Percentiles rank a stretch among this genome's conserved stretches.
Evolutionary conservation across 768 basidiomycete species (phyloP).

Genomic region (Hydnomerulius pinastri): DNA sequence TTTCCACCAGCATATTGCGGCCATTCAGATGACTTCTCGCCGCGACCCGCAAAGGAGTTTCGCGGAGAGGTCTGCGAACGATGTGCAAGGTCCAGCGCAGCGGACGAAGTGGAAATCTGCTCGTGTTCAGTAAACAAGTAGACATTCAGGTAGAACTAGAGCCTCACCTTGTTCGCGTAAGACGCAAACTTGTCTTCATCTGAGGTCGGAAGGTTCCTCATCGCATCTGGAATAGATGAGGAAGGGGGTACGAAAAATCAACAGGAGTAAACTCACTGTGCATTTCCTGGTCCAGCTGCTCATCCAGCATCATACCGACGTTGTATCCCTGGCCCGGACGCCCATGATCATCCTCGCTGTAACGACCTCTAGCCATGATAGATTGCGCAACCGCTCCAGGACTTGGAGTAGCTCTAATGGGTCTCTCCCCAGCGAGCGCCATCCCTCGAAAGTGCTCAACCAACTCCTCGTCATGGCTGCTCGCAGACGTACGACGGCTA

Average conservation of each 20-base stretch:
- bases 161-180: conserved; percentile 63
- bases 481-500: conserved; percentile 86
- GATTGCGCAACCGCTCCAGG: conserved; percentile 54
- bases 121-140: conserved; percentile 1
- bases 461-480: conserved; percentile 82
- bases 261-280: conserved; percentile 63
- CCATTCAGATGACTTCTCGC: conserved; percentile 89
- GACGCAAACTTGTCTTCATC: conserved; percentile 85
- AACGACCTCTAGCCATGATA: conserved; percentile 53
- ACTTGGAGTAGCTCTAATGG: conserved; percentile 55
- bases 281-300: conserved; percentile 93
- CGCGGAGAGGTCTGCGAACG: conserved; percentile 80
- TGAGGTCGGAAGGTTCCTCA: conserved; percentile 83
- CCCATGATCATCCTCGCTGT: conserved; percentile 58
- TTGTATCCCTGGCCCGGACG: conserved; percentile 69
- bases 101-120: conserved; percentile 84
- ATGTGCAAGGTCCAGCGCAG: conserved; percentile 90
- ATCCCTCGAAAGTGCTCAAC: conserved; percentile 75
- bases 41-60: conserved; percentile 55
- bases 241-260: conserved; percentile 10
- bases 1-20: conserved; percentile 81
- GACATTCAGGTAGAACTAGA: conserved; percentile 2
- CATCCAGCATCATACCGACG: conserved; percentile 88
- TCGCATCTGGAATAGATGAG: conserved; percentile 62
- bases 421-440: conserved; percentile 64